Base-by-base conservation (phyloP, 1,284 basidiomycete species). In the Puccinia triticina region DNA sequence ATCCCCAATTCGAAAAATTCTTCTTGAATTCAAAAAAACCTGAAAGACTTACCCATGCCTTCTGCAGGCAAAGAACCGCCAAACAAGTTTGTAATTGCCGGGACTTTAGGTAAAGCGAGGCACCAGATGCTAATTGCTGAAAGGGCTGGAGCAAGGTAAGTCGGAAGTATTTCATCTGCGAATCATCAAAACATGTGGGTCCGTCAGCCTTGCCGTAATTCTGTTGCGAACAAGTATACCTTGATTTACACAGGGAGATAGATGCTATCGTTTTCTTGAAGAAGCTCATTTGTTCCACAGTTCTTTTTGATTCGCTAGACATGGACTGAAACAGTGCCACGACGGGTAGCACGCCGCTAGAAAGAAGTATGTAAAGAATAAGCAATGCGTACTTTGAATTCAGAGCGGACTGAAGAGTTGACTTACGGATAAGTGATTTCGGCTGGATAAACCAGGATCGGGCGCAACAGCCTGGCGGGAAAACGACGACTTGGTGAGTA, bases 261-360 rank as follows among this genome's bases (percentile, higher is more conserved):
- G 59, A 32, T 8, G 37, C 57, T 40, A 82, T 66, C 26, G 71
- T 23, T 64, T 76, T 82, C 29, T 82, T 82, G 48, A 82, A 82
- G 61, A 82, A 67, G 0, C 59, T 67, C 71, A 82, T 32, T 57
- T 75, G 80, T 10, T 67, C 43, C 1, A 48, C 40, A 40, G 66
- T 73, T 59, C 32, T 50, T 32, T 53, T 3, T 26, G 72, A 75
- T 66, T 64, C 46, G 32, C 46, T 67, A 1, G 32, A 71, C 23
- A 67, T 37, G 23, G 80, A 82, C n/a, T 82, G 61, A 43, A 82
- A 82, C 10, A 82, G 61, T 14, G 80, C 80, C 26, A 82, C 80
- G 0, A 73, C 23, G 12, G 80, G 80, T 55, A 74, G 53, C 32
- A 74, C 72, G 23, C 53, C 72, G 37, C 72, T 74, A 26, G 32